A percentile compares a stretch with the other conserved stretches of the same genome.
Evolutionary conservation across 2,329 filamentous ascomycete genomes (phyloP).

Genomic region (Tolypocladium album): DNA sequence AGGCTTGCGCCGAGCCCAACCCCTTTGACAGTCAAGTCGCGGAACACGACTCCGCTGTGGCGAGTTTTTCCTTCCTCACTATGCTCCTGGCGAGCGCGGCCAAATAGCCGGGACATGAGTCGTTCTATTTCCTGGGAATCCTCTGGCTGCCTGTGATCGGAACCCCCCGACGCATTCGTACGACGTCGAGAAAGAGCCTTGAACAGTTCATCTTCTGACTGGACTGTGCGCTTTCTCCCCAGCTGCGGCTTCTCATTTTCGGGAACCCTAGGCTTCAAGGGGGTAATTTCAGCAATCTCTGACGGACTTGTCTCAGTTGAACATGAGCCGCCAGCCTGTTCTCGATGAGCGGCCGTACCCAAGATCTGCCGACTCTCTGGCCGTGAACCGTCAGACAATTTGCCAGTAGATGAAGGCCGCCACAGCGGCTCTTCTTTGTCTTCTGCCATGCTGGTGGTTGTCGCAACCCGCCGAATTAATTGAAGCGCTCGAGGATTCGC

Average conservation of each 20-base stretch:
- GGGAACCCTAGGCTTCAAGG: background rate
- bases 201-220: conserved; percentile 42
- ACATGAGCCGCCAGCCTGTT: background rate
- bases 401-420: background rate
- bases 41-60: conserved; percentile 60
- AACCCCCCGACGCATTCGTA: conserved; percentile 22
- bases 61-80: conserved; percentile 60
- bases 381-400: background rate
- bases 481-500: background rate
- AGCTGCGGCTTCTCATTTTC: conserved; percentile 2
- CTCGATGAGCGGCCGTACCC: background rate
- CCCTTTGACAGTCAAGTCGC: conserved; percentile 59
- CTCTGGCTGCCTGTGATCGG: conserved; percentile 25
- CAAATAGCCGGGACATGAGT: conserved; percentile 63
- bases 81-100: conserved; percentile 49
- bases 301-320: background rate
- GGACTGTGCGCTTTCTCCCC: conserved; percentile 12
- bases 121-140: conserved; percentile 42
- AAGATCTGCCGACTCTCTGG: background rate
- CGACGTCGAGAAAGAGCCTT: conserved; percentile 35
- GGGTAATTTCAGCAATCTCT: background rate
- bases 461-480: background rate
- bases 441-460: background rate
- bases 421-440: background rate
- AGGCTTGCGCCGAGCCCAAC: conserved; percentile 52